Base-by-base conservation (phyloP, 768 basidiomycete genomes). In the Exidia glandulosa region DNA sequence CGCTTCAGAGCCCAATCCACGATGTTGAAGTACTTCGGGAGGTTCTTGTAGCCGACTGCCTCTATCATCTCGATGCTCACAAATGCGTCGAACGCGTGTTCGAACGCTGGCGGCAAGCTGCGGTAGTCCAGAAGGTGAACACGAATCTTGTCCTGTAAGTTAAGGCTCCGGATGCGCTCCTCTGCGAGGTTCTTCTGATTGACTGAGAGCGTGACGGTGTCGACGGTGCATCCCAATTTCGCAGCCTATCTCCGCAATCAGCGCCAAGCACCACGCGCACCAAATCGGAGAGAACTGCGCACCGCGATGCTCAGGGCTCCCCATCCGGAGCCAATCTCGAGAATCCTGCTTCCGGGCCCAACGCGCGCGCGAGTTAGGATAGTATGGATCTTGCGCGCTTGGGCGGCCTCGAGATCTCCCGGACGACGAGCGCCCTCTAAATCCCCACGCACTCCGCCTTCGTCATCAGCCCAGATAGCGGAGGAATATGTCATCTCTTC, bases 1-100 rank as follows among this genome's bases (percentile, higher is more conserved):
- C 82, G 77, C 66, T 89, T 89, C 61, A 90, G 77, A n/a, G 84
- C 86, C 62, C 82, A 84, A 72, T 89, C 86, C 59, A 90, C 81
- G 29, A 89, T 82, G 45, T 80, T 80, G 75, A 89, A 90, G 74
- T 90, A 90, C 47, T 68, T 68, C n/a, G 60, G 57, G 33, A 71
- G 69, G 60, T 71, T 70, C 36, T 71, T 69, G 33, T 71, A 70
- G 5, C 73, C 75, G 32, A 76, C 75, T 10, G 41, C 73, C 62
- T 65, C 77, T 14, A 78, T 65, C 76, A 78, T 77, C 62, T 78
- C 77, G 59, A 72, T 69, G 9, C 69, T 71, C 29, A 77, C 68
- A 23, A 74, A 71, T 3, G 74, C 67, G 57, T 77, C 76, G 63
- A 77, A 77, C 27, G 68, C 41, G 34, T 69, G 65, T 58, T 71